These are phyloP conservation scores for Boletus vermiculosoides DNA, from an alignment of 768 basidiomycete genomes.

Conservation along the genomic window DNA sequence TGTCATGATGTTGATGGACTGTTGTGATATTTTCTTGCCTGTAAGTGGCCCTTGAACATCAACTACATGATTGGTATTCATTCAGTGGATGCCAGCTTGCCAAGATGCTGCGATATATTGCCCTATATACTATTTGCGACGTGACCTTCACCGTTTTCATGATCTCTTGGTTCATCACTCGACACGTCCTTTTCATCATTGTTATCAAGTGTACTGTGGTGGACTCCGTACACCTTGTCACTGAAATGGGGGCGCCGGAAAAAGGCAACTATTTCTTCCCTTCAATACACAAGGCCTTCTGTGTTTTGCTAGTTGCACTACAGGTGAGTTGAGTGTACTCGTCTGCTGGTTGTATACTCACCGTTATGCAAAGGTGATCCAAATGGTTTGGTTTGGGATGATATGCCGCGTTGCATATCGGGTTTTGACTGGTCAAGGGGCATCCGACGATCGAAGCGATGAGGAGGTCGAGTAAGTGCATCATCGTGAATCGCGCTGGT, in stretches of 20 bases:
- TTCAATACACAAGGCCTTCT: conserved; percentile 47
- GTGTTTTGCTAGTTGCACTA: conserved; percentile 51
- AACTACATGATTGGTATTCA: neutral
- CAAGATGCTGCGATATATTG: conserved; percentile 92
- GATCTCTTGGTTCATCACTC: conserved; percentile 86
- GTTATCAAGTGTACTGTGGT: conserved; percentile 62
- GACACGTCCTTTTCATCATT: conserved; percentile 77
- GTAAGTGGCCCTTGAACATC: conserved; percentile 46
- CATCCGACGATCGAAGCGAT: conserved; percentile 84
- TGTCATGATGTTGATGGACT: conserved; percentile 92
- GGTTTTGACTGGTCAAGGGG: conserved; percentile 71
- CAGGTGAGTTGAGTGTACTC: conserved; percentile 45
- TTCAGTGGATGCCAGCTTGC: conserved; percentile 56
- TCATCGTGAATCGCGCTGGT: neutral
- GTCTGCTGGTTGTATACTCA: conserved; percentile 5
- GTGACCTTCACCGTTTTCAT: conserved; percentile 77
- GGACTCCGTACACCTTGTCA: conserved; percentile 49
- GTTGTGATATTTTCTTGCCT: conserved; percentile 88
- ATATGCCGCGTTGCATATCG: conserved; percentile 82
- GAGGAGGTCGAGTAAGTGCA: conserved; percentile 58
- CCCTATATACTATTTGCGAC: conserved; percentile 65
- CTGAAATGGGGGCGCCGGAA: conserved; percentile 58
- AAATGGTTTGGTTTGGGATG: conserved; percentile 83
- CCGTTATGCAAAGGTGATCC: conserved; percentile 51
- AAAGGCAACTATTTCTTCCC: conserved; percentile 56